Conservation (phyloP, 2,329 filamentous ascomycete genomes). For the Chaetomium globosum region DNA sequence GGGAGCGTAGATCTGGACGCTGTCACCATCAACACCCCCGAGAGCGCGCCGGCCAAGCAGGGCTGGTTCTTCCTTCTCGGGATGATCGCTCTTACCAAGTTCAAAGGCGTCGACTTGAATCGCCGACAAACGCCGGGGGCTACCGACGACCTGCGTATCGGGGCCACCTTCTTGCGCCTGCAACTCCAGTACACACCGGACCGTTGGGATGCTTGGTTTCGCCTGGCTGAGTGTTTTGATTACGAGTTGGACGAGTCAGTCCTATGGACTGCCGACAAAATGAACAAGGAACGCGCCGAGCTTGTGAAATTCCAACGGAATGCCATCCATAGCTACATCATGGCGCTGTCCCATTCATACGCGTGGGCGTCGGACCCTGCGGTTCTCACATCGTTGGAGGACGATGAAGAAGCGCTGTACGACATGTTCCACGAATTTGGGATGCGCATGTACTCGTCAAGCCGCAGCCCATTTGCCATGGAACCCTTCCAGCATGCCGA, state of each 20-base stretch:
- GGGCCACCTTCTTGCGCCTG: constrained; percentile 75
- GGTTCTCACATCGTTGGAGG: constrained; percentile 41
- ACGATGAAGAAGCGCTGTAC: constrained; percentile 57
- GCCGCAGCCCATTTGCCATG: constrained; percentile 64
- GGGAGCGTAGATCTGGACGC: constrained; percentile 76
- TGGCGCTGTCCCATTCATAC: constrained; percentile 61
- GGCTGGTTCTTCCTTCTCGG: constrained; percentile 94
- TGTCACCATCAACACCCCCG: constrained; percentile 66
- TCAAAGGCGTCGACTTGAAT: constrained; percentile 68
- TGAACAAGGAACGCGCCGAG: constrained; percentile 79
- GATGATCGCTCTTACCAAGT: constrained; percentile 84
- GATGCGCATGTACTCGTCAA: constrained; percentile 64
- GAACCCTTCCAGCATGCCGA: constrained; percentile 62
- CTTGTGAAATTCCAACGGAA: constrained; percentile 74
- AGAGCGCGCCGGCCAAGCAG: constrained; percentile 73
- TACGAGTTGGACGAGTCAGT: constrained; percentile 85
- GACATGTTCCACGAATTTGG: constrained; percentile 64
- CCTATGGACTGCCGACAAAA: constrained; percentile 86
- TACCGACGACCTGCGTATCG: constrained; percentile 81
- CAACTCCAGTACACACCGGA: constrained; percentile 81
- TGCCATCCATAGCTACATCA: constrained; percentile 78
- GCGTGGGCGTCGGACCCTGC: constrained; percentile 48
- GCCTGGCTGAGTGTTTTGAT: constrained; percentile 83
- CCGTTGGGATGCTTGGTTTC: constrained; percentile 89
- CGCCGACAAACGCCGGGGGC: constrained; percentile 77